phyloP scores from a whole-genome alignment of 1,139 yeast species.

The Candida freyschussii region DNA sequence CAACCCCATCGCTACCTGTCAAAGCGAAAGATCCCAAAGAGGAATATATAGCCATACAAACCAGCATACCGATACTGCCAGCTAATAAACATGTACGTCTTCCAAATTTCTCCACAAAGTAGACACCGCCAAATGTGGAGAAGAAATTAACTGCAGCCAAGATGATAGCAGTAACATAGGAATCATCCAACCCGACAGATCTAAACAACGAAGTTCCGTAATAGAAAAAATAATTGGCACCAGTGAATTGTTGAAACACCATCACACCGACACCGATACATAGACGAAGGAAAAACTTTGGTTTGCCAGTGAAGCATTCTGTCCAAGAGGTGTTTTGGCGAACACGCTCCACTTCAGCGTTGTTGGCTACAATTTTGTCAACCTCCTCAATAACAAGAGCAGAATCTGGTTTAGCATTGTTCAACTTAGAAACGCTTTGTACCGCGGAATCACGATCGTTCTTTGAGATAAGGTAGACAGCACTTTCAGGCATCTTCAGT shows the following conservation, averaged over 20 bases:
- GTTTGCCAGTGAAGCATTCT: conserved; percentile 45
- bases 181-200: conserved; percentile 41
- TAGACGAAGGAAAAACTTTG: conserved; percentile 42
- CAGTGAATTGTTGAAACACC: conserved; percentile 55
- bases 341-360: conserved; percentile 39
- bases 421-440: conserved; percentile 42
- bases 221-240: conserved; percentile 54
- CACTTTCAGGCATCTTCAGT: conserved; percentile 48
- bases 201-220: conserved; percentile 53
- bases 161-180: conserved; percentile 52
- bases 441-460: conserved; percentile 40
- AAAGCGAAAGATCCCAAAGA: conserved; percentile 51
- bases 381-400: conserved; percentile 40
- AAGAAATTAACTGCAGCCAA: conserved; percentile 71
- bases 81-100: conserved; percentile 56
- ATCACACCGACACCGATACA: conserved; percentile 48
- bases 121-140: conserved; percentile 69
- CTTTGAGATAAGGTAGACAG: conserved; percentile 38
- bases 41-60: conserved; percentile 60
- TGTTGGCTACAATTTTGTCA: conserved; percentile 32
- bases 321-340: conserved; percentile 33
- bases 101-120: conserved; percentile 62
- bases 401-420: conserved; percentile 40
- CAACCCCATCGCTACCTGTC: conserved; percentile 27
- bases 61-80: conserved; percentile 60